Conservation (phyloP, 768 basidiomycete species). For the Rhodosporidiobolus odoratus region DNA sequence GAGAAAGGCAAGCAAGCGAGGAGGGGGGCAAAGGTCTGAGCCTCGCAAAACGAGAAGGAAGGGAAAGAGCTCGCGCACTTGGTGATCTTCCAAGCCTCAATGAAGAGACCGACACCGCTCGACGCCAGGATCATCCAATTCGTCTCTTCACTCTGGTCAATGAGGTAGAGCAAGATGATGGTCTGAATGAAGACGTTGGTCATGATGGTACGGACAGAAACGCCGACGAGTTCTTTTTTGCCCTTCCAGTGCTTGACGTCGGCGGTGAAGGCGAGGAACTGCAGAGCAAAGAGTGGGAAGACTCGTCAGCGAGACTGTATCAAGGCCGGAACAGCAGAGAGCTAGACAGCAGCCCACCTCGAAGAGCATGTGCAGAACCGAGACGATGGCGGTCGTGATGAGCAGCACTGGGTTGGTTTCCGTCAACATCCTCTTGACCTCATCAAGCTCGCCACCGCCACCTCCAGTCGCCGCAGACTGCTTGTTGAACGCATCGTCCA, state of each 20-base stretch:
- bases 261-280: constrained; percentile 90
- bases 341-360: constrained; percentile 43
- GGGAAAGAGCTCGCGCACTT: constrained; percentile 34
- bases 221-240: constrained; percentile 83
- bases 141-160: constrained; percentile 91
- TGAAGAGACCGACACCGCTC: constrained; percentile 42
- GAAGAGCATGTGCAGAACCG: constrained; percentile 77
- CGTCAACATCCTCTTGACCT: constrained; percentile 87
- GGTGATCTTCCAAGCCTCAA: constrained; percentile 83
- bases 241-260: constrained; percentile 94
- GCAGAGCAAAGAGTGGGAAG: constrained; percentile 53
- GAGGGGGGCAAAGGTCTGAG: neutral
- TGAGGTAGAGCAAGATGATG: constrained; percentile 54
- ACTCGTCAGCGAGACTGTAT: neutral
- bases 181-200: constrained; percentile 78
- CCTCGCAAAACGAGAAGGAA: neutral
- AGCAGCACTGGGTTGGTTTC: constrained; percentile 69
- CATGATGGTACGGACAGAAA: constrained; percentile 78
- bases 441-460: constrained; percentile 72
- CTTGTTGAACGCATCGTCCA: constrained; percentile 78
- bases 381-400: constrained; percentile 73
- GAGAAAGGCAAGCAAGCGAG: neutral
- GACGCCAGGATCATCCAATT: constrained; percentile 79
- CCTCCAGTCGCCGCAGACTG: constrained; percentile 50
- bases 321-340: neutral